phyloP scores from a whole-genome alignment of 805 yeast genomes.

The Candida vartiovaarae region DNA sequence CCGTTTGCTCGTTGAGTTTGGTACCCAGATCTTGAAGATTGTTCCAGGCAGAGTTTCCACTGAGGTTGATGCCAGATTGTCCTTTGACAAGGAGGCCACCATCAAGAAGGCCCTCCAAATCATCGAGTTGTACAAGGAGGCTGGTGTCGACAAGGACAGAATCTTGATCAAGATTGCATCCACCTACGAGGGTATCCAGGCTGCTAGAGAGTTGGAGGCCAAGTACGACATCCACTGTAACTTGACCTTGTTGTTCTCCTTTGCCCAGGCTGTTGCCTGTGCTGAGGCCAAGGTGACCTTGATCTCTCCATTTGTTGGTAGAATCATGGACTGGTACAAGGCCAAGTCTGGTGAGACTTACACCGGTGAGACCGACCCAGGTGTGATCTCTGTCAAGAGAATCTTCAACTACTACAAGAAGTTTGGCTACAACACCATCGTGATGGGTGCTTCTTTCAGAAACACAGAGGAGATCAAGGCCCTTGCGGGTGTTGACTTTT shows the following conservation, averaged over 20 bases:
- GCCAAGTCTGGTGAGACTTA: slow-evolving; percentile 86
- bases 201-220: slow-evolving; percentile 90
- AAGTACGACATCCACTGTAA: slow-evolving; percentile 90
- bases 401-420: slow-evolving; percentile 98
- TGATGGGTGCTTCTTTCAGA: slow-evolving; percentile 99
- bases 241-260: slow-evolving; percentile 91
- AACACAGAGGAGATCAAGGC: slow-evolving; percentile 92
- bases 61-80: slow-evolving; percentile 97
- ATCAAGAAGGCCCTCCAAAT: slow-evolving; percentile 88
- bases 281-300: slow-evolving; percentile 96
- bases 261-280: slow-evolving; percentile 96
- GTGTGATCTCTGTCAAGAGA: slow-evolving; percentile 82
- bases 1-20: slow-evolving; percentile 91
- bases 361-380: slow-evolving; percentile 82
- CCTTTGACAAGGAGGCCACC: slow-evolving; percentile 92
- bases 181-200: slow-evolving; percentile 99
- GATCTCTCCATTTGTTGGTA: slow-evolving; percentile 98
- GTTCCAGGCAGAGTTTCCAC: slow-evolving; percentile 99
- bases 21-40: slow-evolving; percentile 83
- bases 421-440: slow-evolving; percentile 92
- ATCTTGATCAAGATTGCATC: slow-evolving; percentile 94
- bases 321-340: slow-evolving; percentile 98
- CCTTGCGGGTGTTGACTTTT: slow-evolving; percentile 93
- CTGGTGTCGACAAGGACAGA: slow-evolving; percentile 85
- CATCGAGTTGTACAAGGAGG: slow-evolving; percentile 77